phyloP scores from a whole-genome alignment of 2,329 filamentous ascomycete genomes.

The Xylaria sp. region DNA sequence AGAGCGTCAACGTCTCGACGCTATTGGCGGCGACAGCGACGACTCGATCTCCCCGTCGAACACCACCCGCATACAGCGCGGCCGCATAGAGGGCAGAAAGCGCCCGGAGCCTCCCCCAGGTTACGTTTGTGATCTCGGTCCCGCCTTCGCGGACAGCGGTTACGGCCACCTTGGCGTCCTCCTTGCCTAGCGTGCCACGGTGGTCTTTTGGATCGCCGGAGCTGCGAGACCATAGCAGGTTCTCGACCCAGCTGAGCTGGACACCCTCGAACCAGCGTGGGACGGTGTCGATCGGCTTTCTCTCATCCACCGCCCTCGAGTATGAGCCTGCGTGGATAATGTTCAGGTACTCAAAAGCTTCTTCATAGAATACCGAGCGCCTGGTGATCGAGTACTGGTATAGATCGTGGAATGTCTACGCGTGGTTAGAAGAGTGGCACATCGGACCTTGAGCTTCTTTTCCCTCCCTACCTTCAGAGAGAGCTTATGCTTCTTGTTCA shows the following conservation, averaged over 20 bases:
- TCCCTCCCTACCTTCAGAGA: constrained; percentile 63
- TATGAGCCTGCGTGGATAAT: constrained; percentile 67
- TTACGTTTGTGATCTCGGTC: constrained; percentile 57
- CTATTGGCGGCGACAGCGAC: constrained; percentile 77
- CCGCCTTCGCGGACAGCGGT: constrained; percentile 74
- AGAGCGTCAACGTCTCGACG: constrained; percentile 72
- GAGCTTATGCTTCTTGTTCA: constrained; percentile 61
- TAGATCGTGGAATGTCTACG: constrained; percentile 68
- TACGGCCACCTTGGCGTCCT: constrained; percentile 69
- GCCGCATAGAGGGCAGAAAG: constrained; percentile 62
- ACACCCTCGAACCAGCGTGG: constrained; percentile 80
- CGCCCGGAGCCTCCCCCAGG: constrained; percentile 67
- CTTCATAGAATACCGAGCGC: constrained; percentile 66
- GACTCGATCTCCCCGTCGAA: constrained; percentile 72
- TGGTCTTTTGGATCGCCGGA: constrained; percentile 45
- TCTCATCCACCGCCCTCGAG: constrained; percentile 67
- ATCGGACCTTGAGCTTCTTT: constrained; percentile 4
- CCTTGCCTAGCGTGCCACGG: constrained; percentile 63
- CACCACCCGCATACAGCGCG: constrained; percentile 67
- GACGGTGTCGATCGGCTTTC: constrained; percentile 68
- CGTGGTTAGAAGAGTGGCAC: constrained; percentile 10
- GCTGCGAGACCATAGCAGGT: constrained; percentile 66
- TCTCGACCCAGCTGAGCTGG: constrained; percentile 77
- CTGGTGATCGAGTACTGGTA: constrained; percentile 69
- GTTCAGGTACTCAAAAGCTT: constrained; percentile 61